These are phyloP conservation scores for Fusarium pseudograminearum DNA, from an alignment of 2,329 filamentous ascomycete species.

Conservation along the genomic window DNA sequence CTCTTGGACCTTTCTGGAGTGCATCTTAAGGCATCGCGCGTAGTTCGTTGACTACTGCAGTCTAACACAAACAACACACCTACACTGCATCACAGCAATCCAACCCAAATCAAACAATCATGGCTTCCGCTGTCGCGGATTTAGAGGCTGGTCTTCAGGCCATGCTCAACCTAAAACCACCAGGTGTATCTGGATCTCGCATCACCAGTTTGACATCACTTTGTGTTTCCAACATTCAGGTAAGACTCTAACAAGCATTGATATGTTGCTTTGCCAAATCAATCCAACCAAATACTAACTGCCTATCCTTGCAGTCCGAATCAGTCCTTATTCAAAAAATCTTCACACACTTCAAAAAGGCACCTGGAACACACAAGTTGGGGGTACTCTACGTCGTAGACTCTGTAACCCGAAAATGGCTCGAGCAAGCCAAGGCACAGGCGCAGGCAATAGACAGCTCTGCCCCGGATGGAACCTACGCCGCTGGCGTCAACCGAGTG, in stretches of 20 bases:
- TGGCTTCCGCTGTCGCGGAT: slow-evolving; percentile 89
- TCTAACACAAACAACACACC: slow-evolving; percentile 39
- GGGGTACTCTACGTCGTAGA: slow-evolving; percentile 99
- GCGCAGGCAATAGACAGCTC: slow-evolving; percentile 84
- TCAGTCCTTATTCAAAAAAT: slow-evolving; percentile 95
- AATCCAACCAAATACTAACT: slow-evolving; percentile 36
- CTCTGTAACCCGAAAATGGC: slow-evolving; percentile 98
- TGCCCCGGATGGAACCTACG: slow-evolving; percentile 91
- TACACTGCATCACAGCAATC: slow-evolving; percentile 7
- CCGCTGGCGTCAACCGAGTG: slow-evolving; percentile 94
- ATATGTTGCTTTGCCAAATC: neutral
- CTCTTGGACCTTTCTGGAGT: slow-evolving; percentile 26
- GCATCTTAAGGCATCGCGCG: slow-evolving; percentile 38
- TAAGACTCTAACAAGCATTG: slow-evolving; percentile 57
- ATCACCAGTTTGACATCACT: slow-evolving; percentile 88
- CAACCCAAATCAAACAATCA: slow-evolving; percentile 55
- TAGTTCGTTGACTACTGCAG: slow-evolving; percentile 37
- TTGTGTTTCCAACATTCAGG: slow-evolving; percentile 91
- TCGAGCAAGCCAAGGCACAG: slow-evolving; percentile 90
- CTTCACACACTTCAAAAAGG: slow-evolving; percentile 96
- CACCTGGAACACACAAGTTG: slow-evolving; percentile 94
- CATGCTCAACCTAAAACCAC: slow-evolving; percentile 90
- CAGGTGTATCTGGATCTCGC: slow-evolving; percentile 92
- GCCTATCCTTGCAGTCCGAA: slow-evolving; percentile 75
- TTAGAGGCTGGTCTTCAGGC: slow-evolving; percentile 90